phyloP scores from a whole-genome alignment of 2,329 filamentous ascomycete species.

The Fusarium tanahbumbuense region DNA sequence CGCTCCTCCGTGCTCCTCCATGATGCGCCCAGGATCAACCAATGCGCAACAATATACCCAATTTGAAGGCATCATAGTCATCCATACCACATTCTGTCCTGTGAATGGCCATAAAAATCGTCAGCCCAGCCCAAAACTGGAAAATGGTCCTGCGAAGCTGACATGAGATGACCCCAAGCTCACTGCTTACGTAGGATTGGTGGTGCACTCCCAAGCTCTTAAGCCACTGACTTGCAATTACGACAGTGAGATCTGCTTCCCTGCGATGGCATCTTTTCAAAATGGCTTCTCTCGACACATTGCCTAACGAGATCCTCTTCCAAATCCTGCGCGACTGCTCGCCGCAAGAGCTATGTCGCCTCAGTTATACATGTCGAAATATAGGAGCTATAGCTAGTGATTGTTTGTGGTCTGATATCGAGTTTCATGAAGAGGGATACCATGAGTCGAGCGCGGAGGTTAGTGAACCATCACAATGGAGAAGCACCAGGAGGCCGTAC shows the following conservation, averaged over 20 bases:
- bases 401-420: conserved; percentile 23
- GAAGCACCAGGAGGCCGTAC: background rate
- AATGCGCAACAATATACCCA: background rate
- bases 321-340: background rate
- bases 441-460: conserved; percentile 28
- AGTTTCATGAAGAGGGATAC: conserved; percentile 26
- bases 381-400: background rate
- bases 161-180: background rate
- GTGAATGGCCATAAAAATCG: background rate
- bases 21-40: background rate
- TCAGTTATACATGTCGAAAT: conserved; percentile 11
- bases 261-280: background rate
- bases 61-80: background rate
- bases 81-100: background rate
- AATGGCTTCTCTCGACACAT: background rate
- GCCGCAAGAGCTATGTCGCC: conserved; percentile 6
- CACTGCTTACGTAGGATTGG: background rate
- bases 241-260: background rate
- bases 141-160: background rate
- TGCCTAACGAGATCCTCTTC: conserved; percentile 4
- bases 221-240: background rate
- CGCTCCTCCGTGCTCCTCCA: background rate
- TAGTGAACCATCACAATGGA: conserved; percentile 3
- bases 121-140: background rate
- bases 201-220: background rate